These are phyloP conservation scores for Scalesia atractyloides DNA, from an alignment of 129 eudicot species.

Conservation along the genomic window DNA sequence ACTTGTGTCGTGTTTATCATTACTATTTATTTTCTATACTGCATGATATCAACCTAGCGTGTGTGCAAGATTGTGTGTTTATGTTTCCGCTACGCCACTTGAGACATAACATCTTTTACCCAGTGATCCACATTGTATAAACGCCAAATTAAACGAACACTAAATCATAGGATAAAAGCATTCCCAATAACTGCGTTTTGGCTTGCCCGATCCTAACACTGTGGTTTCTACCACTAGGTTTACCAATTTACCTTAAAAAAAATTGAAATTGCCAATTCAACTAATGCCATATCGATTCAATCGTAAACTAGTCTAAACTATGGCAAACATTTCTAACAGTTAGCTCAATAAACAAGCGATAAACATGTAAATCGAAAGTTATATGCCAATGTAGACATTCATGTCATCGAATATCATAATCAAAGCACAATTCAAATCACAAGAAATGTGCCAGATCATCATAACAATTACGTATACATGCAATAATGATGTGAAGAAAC, in stretches of 20 bases:
- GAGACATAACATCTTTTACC: background rate
- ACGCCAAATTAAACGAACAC: background rate
- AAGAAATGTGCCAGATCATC: background rate
- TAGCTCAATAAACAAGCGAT: background rate
- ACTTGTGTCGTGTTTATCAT: no score
- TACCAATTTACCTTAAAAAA: background rate
- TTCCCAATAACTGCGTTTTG: no score
- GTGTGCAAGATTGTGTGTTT: no score
- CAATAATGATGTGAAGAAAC: background rate
- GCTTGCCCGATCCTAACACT: no score
- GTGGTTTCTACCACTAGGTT: background rate
- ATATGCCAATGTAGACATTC: background rate
- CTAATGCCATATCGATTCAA: background rate
- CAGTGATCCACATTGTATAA: slow-evolving; percentile 7
- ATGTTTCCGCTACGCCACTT: no score
- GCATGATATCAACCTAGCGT: no score
- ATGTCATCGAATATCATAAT: slow-evolving; percentile 3
- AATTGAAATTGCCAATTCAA: background rate
- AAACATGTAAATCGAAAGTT: slow-evolving; percentile 4
- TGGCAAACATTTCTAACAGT: background rate
- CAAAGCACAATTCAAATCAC: slow-evolving; percentile 2
- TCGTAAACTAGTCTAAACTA: background rate
- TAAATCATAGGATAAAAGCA: background rate
- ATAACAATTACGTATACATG: background rate
- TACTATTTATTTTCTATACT: no score